Conservation (phyloP, 2,329 filamentous ascomycete genomes). For the Aspergillus pseudoviridinutans region DNA sequence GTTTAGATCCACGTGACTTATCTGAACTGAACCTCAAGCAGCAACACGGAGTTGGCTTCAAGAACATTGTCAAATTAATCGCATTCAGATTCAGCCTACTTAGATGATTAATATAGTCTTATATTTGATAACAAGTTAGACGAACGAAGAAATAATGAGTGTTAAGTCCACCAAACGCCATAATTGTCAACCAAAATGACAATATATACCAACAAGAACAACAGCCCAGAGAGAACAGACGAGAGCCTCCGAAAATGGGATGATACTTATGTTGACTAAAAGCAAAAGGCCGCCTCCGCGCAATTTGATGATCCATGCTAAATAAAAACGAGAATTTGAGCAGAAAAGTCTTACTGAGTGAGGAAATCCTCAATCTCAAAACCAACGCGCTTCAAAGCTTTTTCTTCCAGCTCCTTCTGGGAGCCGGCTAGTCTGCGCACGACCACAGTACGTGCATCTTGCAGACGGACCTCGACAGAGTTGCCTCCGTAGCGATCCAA, state of each 20-base stretch:
- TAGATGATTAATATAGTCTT: not conserved
- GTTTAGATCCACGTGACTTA: not conserved
- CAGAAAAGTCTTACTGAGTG: conserved; percentile 27
- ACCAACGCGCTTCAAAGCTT: conserved; percentile 67
- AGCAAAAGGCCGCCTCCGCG: conserved; percentile 3
- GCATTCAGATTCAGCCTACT: not conserved
- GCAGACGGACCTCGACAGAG: conserved; percentile 54
- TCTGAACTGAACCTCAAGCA: not conserved
- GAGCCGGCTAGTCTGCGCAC: conserved; percentile 44
- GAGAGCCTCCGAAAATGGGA: not conserved
- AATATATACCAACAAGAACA: not conserved
- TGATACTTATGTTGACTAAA: not conserved
- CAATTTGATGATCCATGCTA: not conserved
- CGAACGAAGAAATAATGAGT: not conserved
- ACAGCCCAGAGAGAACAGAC: not conserved
- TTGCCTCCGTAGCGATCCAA: conserved; percentile 38
- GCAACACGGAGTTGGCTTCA: not conserved
- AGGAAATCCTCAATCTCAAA: conserved; percentile 82
- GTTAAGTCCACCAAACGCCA: not conserved
- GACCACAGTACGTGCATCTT: conserved; percentile 49
- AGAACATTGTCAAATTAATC: not conserved
- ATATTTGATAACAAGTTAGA: not conserved
- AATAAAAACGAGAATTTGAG: not conserved
- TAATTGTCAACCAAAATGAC: not conserved
- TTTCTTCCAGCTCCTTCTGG: conserved; percentile 55